Evolutionary conservation across 768 basidiomycete species (phyloP), one percentile per base, ranked within the genome.

Genomic region (Infundibulicybe gibba): DNA sequence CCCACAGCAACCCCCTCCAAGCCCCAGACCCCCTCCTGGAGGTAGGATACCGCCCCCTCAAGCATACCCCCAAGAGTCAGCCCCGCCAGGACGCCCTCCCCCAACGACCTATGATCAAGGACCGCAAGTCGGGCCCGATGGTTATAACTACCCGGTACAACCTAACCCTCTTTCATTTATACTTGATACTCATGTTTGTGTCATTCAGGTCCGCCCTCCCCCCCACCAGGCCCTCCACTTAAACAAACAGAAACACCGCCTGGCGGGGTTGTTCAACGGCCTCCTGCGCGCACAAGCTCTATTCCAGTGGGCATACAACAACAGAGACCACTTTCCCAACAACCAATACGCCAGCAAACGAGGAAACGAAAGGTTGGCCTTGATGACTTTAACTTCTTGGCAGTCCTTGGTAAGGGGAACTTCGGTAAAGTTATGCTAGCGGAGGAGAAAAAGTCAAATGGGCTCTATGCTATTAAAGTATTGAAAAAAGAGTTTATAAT

Each of bases 351-450:
- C 45, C 68, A 71, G 31, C 66, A 66, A 12, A 63, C 74, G 19
- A 74, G 74, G 40, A 85, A 85, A 65, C 80, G 93, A 44, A 95
- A 94, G 64, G 90, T 99, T 51, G 94, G 94, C 1, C 75, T 99
- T 33, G 94, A 98, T 62, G 97, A 98, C 63, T 99, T 99, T 77
- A 98, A 98, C 60, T 98, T 99, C 77, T 71, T 99, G 46, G 94
- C 97, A 19, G 97, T 99, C 13, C 81, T 99, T 32, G 97, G 97
- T 42, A 98, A 98, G 69, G 97, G 97, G 57, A 99, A 98, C 68
- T 99, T 99, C 61, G 97, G 97, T 47, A 99, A 99, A 66, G 97
- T 99, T 68, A 99, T 99, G 97, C 71, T 99, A 49, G 97, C 97
- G 9, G 97, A 99, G 68, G 97, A 99, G 76, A 99, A 99, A 81